These are phyloP conservation scores for Dendrobium nobile DNA, from an alignment of 106 monocot genomes.

Conservation along the genomic window DNA sequence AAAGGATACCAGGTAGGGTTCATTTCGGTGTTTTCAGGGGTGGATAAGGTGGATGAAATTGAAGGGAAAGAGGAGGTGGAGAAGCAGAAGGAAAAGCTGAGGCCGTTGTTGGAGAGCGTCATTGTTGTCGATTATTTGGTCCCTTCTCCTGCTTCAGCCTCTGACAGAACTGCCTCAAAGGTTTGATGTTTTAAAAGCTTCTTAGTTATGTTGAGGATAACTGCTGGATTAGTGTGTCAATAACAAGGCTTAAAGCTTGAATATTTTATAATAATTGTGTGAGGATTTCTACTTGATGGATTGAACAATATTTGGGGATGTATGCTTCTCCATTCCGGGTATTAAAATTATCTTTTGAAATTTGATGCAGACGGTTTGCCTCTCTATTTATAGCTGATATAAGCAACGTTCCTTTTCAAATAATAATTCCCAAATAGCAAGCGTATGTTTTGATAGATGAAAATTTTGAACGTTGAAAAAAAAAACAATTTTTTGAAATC, in stretches of 20 bases:
- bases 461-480: not conserved
- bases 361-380: not conserved
- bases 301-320: not conserved
- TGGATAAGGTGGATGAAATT: conserved; percentile 49
- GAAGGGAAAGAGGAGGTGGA: conserved; percentile 27
- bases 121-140: conserved; percentile 64
- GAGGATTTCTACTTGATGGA: not conserved
- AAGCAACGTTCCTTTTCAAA: not conserved
- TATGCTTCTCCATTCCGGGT: not conserved
- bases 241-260: not conserved
- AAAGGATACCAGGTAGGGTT: conserved; percentile 73
- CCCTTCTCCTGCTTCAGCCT: conserved; percentile 25
- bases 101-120: conserved; percentile 53
- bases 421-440: not conserved
- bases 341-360: not conserved
- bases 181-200: not conserved
- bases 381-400: not conserved
- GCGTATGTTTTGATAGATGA: not conserved
- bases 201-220: not conserved
- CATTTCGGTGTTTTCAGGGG: conserved; percentile 39
- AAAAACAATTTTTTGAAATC: not conserved
- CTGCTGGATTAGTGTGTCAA: not conserved
- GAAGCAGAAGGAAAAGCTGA: conserved; percentile 60
- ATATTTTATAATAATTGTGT: not conserved
- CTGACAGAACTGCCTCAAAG: conserved; percentile 13